phyloP scores from a whole-genome alignment of 768 basidiomycete genomes.

The Sistotremastrum suecicum region DNA sequence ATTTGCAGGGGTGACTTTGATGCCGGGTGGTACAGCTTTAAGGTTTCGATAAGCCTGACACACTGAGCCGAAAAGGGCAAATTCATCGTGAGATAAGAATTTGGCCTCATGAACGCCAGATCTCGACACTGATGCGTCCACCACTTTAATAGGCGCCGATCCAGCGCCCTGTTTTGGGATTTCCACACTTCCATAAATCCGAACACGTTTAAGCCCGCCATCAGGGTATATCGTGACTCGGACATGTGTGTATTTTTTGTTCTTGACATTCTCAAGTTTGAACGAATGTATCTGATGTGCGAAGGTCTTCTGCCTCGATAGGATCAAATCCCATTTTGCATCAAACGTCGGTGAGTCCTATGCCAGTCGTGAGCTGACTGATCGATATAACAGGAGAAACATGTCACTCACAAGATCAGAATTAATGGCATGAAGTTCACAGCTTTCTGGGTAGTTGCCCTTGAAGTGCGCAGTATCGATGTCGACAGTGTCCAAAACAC shows the following conservation, averaged over 20 bases:
- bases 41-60: conserved; percentile 73
- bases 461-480: conserved; percentile 94
- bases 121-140: not conserved
- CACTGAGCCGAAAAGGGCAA: conserved; percentile 81
- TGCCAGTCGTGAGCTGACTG: not conserved
- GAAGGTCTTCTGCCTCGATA: conserved; percentile 68
- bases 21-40: conserved; percentile 47
- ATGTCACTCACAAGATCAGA: conserved; percentile 20
- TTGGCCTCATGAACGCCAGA: not conserved
- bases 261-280: conserved; percentile 55
- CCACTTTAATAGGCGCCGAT: conserved; percentile 5
- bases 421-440: conserved; percentile 54
- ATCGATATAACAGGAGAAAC: conserved; percentile 5
- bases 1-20: conserved; percentile 71
- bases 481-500: conserved; percentile 55
- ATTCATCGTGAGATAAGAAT: conserved; percentile 65
- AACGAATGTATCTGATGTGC: conserved; percentile 86
- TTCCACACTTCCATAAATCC: conserved; percentile 44
- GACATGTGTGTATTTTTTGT: conserved; percentile 61
- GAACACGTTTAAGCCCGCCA: conserved; percentile 89
- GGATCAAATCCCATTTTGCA: conserved; percentile 54
- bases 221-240: conserved; percentile 86
- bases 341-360: not conserved
- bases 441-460: conserved; percentile 88
- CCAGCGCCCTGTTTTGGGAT: not conserved